Evolutionary conservation across 352 stramenopile species (phyloP), one percentile per base, ranked within the genome.

Genomic region (Phytophthora palmivora): DNA sequence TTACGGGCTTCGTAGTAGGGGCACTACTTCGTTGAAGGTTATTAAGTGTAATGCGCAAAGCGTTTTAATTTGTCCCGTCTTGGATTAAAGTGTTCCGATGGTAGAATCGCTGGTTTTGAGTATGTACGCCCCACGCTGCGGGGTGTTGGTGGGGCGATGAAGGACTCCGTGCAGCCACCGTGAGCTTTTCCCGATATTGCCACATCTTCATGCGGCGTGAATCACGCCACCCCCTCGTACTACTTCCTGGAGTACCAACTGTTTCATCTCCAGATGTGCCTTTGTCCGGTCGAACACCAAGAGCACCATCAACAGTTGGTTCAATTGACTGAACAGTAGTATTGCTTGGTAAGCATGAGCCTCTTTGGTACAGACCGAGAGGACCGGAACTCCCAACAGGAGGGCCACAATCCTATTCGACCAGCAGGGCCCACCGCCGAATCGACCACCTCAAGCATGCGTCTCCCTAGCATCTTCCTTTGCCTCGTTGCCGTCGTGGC

Each of bases 321-420:
- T 4, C 8, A 34, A 34, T 7, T 34, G 30, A 12, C 30, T 34
- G 3, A 11, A 34, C 30, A 34, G 30, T 34, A 34, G 30, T 7
- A 34, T 28, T 12, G 30, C 7, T 34, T 34, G 11, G 9, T 9
- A 36, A 37, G 24, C 37, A 48, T 28, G 49, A 37, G 37, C 22
- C 8, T 24, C 7, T 21, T 15, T n/a, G n/a, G n/a, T 21, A 15
- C 33, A 8, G n/a, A 36, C 46, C 21, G n/a, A 51, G 21, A 30
- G 7, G 8, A 39, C 34, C 15, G 34, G 34, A n/a, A 16, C 12
- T 33, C 19, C 12, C 3, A 4, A 3, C 18, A 2, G 44, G 12
- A 51, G 22, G n/a, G 50, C 12, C 43, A 71, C 56, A 58, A 22
- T 58, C 50, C 48, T 58, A 58, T 67, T 67, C 32, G 44, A 50